These are phyloP conservation scores for Debaryomyces sp. DNA, from an alignment of 1,139 yeast genomes.

Conservation along the genomic window DNA sequence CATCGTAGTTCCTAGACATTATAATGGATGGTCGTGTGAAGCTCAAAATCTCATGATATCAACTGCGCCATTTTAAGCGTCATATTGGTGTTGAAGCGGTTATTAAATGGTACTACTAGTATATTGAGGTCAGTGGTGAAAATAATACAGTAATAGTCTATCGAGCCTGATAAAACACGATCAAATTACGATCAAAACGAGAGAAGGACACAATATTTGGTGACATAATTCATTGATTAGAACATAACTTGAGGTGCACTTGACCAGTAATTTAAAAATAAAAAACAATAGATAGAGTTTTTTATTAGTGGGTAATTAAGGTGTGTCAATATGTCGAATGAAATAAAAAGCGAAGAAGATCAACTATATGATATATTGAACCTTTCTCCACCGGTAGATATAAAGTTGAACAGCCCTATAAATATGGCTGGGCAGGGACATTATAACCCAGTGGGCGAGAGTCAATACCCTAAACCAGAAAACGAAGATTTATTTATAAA, in stretches of 20 bases:
- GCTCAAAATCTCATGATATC: background rate
- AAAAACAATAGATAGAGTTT: background rate
- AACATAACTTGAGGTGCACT: background rate
- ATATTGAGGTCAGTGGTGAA: background rate
- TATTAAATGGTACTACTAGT: background rate
- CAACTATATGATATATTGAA: conserved; percentile 28
- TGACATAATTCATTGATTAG: background rate
- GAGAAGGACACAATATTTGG: background rate
- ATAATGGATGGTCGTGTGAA: background rate
- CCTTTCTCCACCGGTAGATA: conserved; percentile 16
- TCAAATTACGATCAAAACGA: background rate
- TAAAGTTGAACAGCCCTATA: conserved; percentile 2
- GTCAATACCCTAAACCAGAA: background rate
- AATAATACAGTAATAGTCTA: background rate
- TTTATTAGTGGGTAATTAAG: background rate
- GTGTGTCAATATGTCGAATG: conserved; percentile 2
- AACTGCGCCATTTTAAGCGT: conserved; percentile 6
- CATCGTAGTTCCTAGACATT: background rate
- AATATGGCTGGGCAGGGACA: background rate
- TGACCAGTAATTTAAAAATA: background rate
- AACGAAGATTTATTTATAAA: conserved; percentile 1
- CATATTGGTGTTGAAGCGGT: background rate
- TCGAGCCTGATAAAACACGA: background rate
- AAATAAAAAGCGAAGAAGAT: conserved; percentile 24
- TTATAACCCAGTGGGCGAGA: background rate